Evolutionary conservation across 768 basidiomycete species (phyloP).

Genomic region (Mrakia blollopis): DNA sequence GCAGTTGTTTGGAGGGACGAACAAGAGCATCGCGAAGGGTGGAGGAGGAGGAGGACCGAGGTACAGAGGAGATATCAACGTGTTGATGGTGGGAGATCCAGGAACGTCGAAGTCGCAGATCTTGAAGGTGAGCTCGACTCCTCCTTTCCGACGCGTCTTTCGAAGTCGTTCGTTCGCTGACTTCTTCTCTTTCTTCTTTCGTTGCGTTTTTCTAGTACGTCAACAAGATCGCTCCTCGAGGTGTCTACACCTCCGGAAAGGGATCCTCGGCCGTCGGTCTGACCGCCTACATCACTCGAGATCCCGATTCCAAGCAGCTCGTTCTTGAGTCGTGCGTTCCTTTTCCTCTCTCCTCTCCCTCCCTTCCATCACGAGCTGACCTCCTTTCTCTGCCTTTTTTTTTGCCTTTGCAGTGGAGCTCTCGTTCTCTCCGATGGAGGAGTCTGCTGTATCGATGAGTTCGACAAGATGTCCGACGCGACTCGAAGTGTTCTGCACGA

Average conservation of each 20-base stretch:
- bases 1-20: conserved; percentile 95
- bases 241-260: conserved; percentile 96
- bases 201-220: conserved; percentile 64
- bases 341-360: not conserved
- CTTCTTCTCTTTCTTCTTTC: not conserved
- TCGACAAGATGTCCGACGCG: conserved; percentile 56
- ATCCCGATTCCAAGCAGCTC: conserved; percentile 96
- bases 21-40: conserved; percentile 86
- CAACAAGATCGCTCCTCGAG: conserved; percentile 95
- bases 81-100: conserved; percentile 93
- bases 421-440: conserved; percentile 92
- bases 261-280: conserved; percentile 98
- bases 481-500: conserved; percentile 52
- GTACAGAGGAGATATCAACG: conserved; percentile 97
- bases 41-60: conserved; percentile 93
- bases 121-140: conserved; percentile 58
- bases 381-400: conserved; percentile 13
- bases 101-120: conserved; percentile 97
- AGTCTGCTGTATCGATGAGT: conserved; percentile 98
- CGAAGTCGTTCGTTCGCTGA: too few species aligned
- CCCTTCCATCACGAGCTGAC: conserved; percentile 32
- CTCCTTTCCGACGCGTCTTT: not conserved
- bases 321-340: conserved; percentile 79
- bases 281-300: conserved; percentile 95
- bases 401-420: conserved; percentile 57